A percentile compares a stretch with the other conserved stretches of the same genome.
Conservation (phyloP, 1,284 basidiomycete species). For the Malassezia furfur region DNA sequence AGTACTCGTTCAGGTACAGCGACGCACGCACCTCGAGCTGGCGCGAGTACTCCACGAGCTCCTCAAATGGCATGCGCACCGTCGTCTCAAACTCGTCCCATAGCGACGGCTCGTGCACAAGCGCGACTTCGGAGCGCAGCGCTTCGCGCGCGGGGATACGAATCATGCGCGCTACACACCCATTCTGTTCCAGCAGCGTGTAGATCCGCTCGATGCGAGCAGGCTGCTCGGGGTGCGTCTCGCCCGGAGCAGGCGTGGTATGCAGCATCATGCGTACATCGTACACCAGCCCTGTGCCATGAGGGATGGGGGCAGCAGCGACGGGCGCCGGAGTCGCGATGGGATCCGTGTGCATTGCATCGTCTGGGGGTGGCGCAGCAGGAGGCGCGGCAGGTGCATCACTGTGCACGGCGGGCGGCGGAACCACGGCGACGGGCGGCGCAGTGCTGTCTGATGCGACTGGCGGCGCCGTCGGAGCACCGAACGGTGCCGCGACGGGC, state of each 20-base stretch:
- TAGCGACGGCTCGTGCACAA: constrained; percentile 79
- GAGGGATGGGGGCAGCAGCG: neutral
- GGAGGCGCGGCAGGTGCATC: too few species aligned
- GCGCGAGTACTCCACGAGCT: constrained; percentile 55
- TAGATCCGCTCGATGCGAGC: constrained; percentile 74
- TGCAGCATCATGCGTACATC: constrained; percentile 80
- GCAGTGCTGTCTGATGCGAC: too few species aligned
- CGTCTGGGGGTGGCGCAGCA: too few species aligned
- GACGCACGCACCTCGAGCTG: constrained; percentile 65
- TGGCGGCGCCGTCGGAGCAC: too few species aligned
- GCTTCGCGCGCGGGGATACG: constrained; percentile 66
- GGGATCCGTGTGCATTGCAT: too few species aligned
- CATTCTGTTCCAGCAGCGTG: constrained; percentile 57
- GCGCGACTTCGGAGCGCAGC: constrained; percentile 65
- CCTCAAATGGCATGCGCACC: constrained; percentile 53
- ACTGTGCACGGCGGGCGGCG: too few species aligned
- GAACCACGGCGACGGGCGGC: too few species aligned
- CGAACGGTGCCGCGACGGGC: too few species aligned
- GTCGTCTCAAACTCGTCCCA: constrained; percentile 78
- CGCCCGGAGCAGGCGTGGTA: constrained; percentile 49
- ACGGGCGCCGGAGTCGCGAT: too few species aligned
- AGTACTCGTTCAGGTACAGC: constrained; percentile 78
- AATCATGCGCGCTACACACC: constrained; percentile 66
- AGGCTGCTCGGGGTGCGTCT: constrained; percentile 76
- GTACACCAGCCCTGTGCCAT: constrained; percentile 66